Conservation (phyloP, 2,329 filamentous ascomycete species). For the Hymenoscyphus fructigenus region DNA sequence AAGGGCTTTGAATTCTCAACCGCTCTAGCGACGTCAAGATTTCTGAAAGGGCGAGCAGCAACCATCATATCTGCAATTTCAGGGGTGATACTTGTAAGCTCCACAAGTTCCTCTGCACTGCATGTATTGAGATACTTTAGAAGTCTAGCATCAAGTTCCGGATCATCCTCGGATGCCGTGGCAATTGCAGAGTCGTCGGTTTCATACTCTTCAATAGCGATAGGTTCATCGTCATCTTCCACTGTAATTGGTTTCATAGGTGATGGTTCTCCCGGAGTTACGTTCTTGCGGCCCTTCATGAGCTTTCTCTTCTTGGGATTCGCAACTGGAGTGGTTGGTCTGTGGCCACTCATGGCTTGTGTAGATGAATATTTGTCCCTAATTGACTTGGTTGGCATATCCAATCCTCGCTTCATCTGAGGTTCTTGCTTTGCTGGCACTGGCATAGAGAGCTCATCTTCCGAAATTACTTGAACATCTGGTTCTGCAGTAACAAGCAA, state of each 20-base stretch:
- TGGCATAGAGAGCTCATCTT: slow-evolving; percentile 37
- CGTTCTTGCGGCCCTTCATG: slow-evolving; percentile 35
- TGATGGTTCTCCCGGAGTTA: slow-evolving; percentile 28
- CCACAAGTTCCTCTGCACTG: slow-evolving; percentile 71
- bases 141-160: slow-evolving; percentile 54
- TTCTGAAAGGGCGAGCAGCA: slow-evolving; percentile 70
- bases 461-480: slow-evolving; percentile 30
- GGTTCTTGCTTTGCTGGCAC: slow-evolving; percentile 40
- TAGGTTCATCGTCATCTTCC: slow-evolving; percentile 19
- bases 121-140: slow-evolving; percentile 83
- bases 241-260: slow-evolving; percentile 25
- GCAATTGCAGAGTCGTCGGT: slow-evolving; percentile 33
- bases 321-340: slow-evolving; percentile 25
- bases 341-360: slow-evolving; percentile 37
- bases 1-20: slow-evolving; percentile 54
- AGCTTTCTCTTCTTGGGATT: slow-evolving; percentile 36
- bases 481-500: slow-evolving; percentile 43
- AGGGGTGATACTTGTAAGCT: slow-evolving; percentile 74
- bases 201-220: slow-evolving; percentile 31
- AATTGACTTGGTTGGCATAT: slow-evolving; percentile 54
- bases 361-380: slow-evolving; percentile 57
- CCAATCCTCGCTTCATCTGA: slow-evolving; percentile 54
- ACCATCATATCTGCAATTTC: slow-evolving; percentile 69
- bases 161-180: slow-evolving; percentile 40
- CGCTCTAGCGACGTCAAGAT: slow-evolving; percentile 62